A percentile compares a stretch with the other conserved stretches of the same genome.
phyloP scores from a whole-genome alignment of 1,139 yeast genomes.

The Komagataea norvegica region DNA sequence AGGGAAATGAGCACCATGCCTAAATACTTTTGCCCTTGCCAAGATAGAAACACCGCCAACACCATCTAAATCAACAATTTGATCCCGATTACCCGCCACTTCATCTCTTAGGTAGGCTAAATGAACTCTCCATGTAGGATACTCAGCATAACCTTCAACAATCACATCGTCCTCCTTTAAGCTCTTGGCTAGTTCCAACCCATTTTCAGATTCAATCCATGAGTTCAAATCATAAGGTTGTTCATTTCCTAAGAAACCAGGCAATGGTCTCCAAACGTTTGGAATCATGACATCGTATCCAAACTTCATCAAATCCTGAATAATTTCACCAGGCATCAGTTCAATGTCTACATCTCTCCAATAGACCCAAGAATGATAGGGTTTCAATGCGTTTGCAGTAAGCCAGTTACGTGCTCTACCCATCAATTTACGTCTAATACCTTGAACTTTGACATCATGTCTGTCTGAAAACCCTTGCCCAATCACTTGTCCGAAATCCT shows the following conservation, averaged over 20 bases:
- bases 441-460: slow-evolving; percentile 87
- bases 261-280: slow-evolving; percentile 86
- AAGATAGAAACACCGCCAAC: slow-evolving; percentile 88
- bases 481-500: slow-evolving; percentile 79
- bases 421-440: slow-evolving; percentile 81
- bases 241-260: slow-evolving; percentile 68
- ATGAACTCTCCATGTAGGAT: slow-evolving; percentile 85
- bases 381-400: slow-evolving; percentile 67
- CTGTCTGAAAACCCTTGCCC: slow-evolving; percentile 89
- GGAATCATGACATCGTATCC: slow-evolving; percentile 83
- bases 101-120: slow-evolving; percentile 68
- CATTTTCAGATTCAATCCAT: slow-evolving; percentile 79
- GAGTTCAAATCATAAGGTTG: slow-evolving; percentile 87
- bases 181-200: slow-evolving; percentile 57
- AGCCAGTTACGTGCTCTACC: slow-evolving; percentile 91
- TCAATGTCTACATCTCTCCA: slow-evolving; percentile 94
- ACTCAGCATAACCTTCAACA: slow-evolving; percentile 88
- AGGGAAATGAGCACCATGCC: slow-evolving; percentile 82
- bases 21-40: slow-evolving; percentile 76
- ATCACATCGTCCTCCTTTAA: slow-evolving; percentile 81
- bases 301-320: slow-evolving; percentile 72
- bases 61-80: slow-evolving; percentile 73
- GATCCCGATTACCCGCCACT: slow-evolving; percentile 59
- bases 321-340: slow-evolving; percentile 71
- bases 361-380: slow-evolving; percentile 90